Evolutionary conservation across 306 rosid species (phyloP), one percentile per base, ranked within the genome.

Genomic region (Herpetospermum pedunculosum): DNA sequence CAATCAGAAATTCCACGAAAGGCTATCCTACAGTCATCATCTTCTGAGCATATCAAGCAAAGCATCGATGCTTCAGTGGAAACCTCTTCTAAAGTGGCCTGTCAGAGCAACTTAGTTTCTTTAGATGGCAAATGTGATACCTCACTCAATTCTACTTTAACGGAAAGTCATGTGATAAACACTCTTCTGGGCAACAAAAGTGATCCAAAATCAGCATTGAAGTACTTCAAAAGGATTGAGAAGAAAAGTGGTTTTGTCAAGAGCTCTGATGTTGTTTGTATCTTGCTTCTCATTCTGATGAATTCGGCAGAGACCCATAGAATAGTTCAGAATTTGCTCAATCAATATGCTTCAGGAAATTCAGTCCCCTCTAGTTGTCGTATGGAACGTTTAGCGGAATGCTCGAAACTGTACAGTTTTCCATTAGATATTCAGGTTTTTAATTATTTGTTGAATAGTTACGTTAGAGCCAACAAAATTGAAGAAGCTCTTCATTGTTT

Each of bases 401-500:
- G 81, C 76, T 80, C 78, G 0, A 74, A 62, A 80, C 80, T 77
- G 83, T 87, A 80, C 4, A 77, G 30, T 46, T 83, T 90, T 1
- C 75, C 80, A 25, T 75, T 75, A 1, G 81, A 84, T 77, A 62
- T 84, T 1, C 72, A 41, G 82, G 85, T 84, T 83, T 88, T 84
- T 46, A 83, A 75, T 83, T 85, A 81, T 48, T 72, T 90, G 64
- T 80, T 90, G 86, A 79, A 65, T 70, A 70, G 90, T 70, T 92
- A 85, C 74, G 82, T 87, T 76, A 84, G 83, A 81, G 92, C 85
- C 73, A 62, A 82, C 70, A 77, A 82, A 79, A 73, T 85, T 32
- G 60, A 62, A n/a, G 83, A 81, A 49, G 96, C 88, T 23, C 67
- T 88, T 75, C 77, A 75, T 73, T 88, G 90, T 78, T 85, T 84